Evolutionary conservation across 2,329 filamentous ascomycete species (phyloP).

Genomic region (Diaporthe citri): DNA sequence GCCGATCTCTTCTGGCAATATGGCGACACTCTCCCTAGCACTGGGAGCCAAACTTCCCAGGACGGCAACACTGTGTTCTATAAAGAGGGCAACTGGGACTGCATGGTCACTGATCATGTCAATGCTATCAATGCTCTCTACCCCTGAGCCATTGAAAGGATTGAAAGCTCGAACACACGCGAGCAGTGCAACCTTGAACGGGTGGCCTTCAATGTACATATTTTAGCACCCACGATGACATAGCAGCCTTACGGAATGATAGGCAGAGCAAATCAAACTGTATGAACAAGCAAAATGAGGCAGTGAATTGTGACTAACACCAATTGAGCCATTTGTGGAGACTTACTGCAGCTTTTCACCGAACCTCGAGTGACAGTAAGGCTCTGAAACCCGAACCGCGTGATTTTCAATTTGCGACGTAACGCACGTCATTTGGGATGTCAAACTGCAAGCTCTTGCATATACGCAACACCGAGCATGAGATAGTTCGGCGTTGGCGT

Average conservation of each 20-base stretch:
- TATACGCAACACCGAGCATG: neutral
- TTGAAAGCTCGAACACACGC: neutral
- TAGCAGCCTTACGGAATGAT: neutral
- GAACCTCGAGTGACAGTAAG: neutral
- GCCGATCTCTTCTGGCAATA: conserved; percentile 43
- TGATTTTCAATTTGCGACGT: neutral
- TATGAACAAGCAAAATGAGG: neutral
- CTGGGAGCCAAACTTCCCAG: conserved; percentile 37
- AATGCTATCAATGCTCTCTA: conserved; percentile 39
- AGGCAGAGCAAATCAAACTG: too few relatives aligned
- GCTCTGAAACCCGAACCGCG: neutral
- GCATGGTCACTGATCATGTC: conserved; percentile 41
- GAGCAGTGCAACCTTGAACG: too few relatives aligned
- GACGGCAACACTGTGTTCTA: conserved; percentile 43
- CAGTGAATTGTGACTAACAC: too few relatives aligned
- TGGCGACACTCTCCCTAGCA: conserved; percentile 41
- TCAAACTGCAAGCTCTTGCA: neutral
- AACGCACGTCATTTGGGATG: neutral
- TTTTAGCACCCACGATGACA: neutral
- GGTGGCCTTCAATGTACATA: conserved; percentile 19
- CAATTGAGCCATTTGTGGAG: neutral
- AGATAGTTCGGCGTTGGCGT: conserved; percentile 8
- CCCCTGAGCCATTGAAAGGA: neutral
- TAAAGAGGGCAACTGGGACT: conserved; percentile 40
- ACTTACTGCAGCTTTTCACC: neutral